phyloP scores from a whole-genome alignment of 108 stramenopile genomes.

The Pseudonitzschia delicatissima region DNA sequence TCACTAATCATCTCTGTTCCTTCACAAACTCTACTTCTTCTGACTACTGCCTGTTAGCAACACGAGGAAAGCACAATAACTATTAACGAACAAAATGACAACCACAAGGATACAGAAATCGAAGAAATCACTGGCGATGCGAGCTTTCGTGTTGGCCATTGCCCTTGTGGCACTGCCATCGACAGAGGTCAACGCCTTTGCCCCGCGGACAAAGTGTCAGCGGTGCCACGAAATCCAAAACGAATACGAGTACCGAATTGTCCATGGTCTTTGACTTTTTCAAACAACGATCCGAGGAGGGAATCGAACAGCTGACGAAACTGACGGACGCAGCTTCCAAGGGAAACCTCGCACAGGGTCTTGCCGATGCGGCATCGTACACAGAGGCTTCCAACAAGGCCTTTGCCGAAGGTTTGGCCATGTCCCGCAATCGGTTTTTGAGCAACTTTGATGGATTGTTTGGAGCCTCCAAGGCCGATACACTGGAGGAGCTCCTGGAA shows the following conservation, averaged over 20 bases:
- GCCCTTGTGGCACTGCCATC: neutral
- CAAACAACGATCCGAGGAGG: conserved; percentile 62
- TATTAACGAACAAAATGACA: neutral
- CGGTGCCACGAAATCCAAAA: neutral
- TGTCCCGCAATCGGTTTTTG: conserved; percentile 66
- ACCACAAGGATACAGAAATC: neutral
- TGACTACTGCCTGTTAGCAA: no score
- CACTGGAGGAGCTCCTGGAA: conserved; percentile 55
- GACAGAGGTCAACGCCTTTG: neutral
- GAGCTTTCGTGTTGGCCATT: neutral
- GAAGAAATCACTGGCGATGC: neutral
- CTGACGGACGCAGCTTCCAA: conserved; percentile 37
- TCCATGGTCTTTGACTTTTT: conserved; percentile 83
- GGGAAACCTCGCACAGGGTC: conserved; percentile 47
- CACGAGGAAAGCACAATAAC: no score
- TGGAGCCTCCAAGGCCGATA: conserved; percentile 13
- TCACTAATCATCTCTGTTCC: no score
- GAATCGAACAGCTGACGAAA: conserved; percentile 57
- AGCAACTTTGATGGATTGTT: conserved; percentile 62
- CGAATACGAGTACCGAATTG: conserved; percentile 27
- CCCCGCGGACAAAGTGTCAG: neutral
- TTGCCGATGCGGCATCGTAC: conserved; percentile 51
- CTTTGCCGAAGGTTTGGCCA: conserved; percentile 72
- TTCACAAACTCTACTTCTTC: no score
- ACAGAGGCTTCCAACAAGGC: conserved; percentile 52